Base-by-base conservation (phyloP, 148 eudicot genomes). In the Spergularia bocconei region DNA sequence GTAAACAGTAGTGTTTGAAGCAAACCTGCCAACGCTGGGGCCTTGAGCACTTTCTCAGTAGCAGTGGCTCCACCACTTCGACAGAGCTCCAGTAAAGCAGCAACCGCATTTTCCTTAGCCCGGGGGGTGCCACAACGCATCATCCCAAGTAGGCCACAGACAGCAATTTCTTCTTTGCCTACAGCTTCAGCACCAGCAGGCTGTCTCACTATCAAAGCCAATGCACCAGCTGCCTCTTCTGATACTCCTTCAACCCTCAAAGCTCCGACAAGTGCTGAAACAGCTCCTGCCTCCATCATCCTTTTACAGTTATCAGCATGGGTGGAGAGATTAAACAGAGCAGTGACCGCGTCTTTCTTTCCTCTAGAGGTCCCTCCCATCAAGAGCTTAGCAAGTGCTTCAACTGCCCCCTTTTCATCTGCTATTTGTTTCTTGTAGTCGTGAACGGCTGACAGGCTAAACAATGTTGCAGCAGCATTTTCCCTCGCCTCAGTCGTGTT, bases 81-180 rank as follows among this genome's bases (percentile, higher is more conserved):
- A 62, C 97, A 90, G 56, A 93, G 73, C 79, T 93, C 97, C 3
- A 93, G 90, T 71, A 93, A 72, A 12, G 97, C 97, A 11, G 98
- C 97, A 52, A 93, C 95, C 0, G 98, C 98, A 63, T 90, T 91
- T 80, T 93, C 98, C 69, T 93, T 93, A 14, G 88, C 98, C 54
- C 89, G 86, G 0, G 98, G 93, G 7, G 89, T 90, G 66, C 97
- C 97, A 66, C 86, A 81, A 67, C 89, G 65, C 95, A 91, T 87
- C 85, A 93, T 84, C 57, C 86, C 89, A 0, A 88, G 78, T 33
- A 93, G 69, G 52, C 98, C 95, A 0, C 69, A 62, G 60, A 93
- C 90, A 0, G 87, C 91, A 53, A 15, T 76, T 67, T 91, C 95
- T 81, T 91, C 90, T 3, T 69, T 85, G 44, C 86, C 95, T 8